phyloP scores from a whole-genome alignment of 2,329 filamentous ascomycete species.

The Penicillium freii region DNA sequence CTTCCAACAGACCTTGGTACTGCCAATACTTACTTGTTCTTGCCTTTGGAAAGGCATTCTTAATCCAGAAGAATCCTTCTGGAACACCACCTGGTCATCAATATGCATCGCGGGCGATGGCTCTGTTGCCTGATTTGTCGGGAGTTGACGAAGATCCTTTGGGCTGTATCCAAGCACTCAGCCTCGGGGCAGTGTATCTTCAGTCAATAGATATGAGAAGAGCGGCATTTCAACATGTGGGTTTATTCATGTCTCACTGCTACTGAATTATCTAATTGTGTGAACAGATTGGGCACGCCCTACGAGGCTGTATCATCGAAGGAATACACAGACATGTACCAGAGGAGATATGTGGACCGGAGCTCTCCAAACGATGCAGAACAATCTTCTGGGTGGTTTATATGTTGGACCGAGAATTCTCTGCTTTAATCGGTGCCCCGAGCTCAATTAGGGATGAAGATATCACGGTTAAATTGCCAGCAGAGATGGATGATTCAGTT shows the following conservation, averaged over 20 bases:
- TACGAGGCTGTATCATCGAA: slow-evolving; percentile 30
- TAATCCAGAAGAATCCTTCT: too few species aligned
- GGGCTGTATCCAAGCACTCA: too few species aligned
- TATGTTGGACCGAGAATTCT: slow-evolving; percentile 31
- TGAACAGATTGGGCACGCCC: slow-evolving; percentile 28
- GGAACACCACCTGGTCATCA: too few species aligned
- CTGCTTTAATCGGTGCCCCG: slow-evolving; percentile 28
- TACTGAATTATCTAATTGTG: not conserved
- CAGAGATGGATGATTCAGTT: slow-evolving; percentile 20
- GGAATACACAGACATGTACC: slow-evolving; percentile 30
- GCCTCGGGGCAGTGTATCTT: too few species aligned
- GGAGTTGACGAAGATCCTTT: too few species aligned
- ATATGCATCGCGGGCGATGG: too few species aligned
- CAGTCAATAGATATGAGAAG: too few species aligned
- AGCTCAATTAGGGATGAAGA: slow-evolving; percentile 32
- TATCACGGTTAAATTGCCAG: slow-evolving; percentile 27
- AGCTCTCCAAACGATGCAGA: slow-evolving; percentile 25
- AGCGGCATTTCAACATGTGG: too few species aligned
- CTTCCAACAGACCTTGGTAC: too few species aligned
- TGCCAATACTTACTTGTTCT: too few species aligned
- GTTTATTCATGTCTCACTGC: not conserved
- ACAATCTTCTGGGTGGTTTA: slow-evolving; percentile 33
- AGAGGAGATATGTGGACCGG: slow-evolving; percentile 23
- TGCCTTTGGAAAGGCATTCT: too few species aligned
- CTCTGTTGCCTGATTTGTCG: too few species aligned